Percentiles rank a stretch among this genome's conserved stretches.
Conservation (phyloP, 441 rosid genomes). For the Dalechampia spathulata region DNA sequence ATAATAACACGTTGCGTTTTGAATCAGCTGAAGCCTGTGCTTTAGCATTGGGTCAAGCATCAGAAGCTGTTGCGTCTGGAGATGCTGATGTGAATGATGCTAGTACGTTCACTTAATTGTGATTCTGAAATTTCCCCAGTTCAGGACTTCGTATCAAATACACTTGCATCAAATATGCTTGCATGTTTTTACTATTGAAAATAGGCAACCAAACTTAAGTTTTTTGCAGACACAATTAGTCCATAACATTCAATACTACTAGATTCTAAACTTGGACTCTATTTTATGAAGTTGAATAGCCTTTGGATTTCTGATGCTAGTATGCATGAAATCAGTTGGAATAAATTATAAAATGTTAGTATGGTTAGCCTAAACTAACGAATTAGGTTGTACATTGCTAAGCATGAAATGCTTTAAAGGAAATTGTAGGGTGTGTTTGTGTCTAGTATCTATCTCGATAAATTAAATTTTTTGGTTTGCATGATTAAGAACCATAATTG, state of each 20-base stretch:
- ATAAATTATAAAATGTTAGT: not conserved
- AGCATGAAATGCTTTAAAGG: not conserved
- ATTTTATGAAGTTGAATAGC: too few relatives aligned
- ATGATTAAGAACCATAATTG: not conserved
- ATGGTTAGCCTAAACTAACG: not conserved
- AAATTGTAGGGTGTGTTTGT: not conserved
- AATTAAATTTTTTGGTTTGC: conserved; percentile 1
- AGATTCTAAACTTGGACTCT: too few relatives aligned
- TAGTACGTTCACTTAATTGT: conserved; percentile 31
- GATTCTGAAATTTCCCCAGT: not conserved
- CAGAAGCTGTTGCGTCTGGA: conserved; percentile 65
- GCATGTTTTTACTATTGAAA: not conserved
- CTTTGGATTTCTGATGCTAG: too few relatives aligned
- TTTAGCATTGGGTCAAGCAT: conserved; percentile 66
- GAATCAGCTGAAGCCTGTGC: conserved; percentile 82
- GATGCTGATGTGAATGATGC: conserved; percentile 46
- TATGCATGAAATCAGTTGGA: too few relatives aligned
- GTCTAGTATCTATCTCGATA: not conserved
- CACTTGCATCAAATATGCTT: too few relatives aligned
- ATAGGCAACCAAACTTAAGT: not conserved
- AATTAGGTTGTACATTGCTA: not conserved
- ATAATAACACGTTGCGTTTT: conserved; percentile 27
- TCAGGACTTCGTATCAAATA: not conserved
- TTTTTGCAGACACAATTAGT: not conserved
- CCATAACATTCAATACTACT: too few relatives aligned